Evolutionary conservation across 495 filamentous ascomycete genomes (phyloP).

Genomic region (Aspergillus haitiensis): DNA sequence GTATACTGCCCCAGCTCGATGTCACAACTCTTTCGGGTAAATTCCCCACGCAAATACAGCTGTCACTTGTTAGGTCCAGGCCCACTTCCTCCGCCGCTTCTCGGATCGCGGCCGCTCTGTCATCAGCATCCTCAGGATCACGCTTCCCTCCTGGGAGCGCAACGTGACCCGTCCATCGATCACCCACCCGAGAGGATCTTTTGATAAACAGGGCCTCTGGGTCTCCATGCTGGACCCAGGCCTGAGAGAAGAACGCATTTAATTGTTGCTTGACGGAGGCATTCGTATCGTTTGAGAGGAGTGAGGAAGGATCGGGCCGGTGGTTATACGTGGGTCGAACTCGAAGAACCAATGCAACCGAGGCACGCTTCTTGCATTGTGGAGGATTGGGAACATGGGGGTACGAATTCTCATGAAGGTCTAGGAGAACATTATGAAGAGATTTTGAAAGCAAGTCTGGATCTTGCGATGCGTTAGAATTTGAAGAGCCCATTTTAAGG

Average conservation of each 20-base stretch:
- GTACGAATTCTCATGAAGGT: conserved; percentile 56
- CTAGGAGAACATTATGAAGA: conserved; percentile 49
- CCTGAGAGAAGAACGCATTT: conserved; percentile 63
- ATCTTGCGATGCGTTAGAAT: conserved; percentile 6
- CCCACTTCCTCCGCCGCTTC: conserved; percentile 76
- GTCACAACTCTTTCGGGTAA: conserved; percentile 71
- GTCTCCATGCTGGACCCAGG: conserved; percentile 73
- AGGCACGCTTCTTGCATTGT: conserved; percentile 63
- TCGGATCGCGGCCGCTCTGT: conserved; percentile 63
- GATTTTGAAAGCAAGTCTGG: conserved; percentile 22
- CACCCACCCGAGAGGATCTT: conserved; percentile 65
- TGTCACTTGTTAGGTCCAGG: conserved; percentile 56
- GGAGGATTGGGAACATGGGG: conserved; percentile 64
- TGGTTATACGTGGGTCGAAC: conserved; percentile 61
- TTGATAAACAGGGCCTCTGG: conserved; percentile 79
- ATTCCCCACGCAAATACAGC: conserved; percentile 63
- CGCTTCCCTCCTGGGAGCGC: conserved; percentile 73
- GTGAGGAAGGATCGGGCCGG: conserved; percentile 45
- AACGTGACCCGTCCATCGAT: conserved; percentile 76
- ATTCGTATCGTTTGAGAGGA: conserved; percentile 28
- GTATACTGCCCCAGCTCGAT: conserved; percentile 68
- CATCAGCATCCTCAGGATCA: conserved; percentile 67
- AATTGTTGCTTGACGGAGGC: conserved; percentile 45
- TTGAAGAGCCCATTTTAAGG: conserved; percentile 9
- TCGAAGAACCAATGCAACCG: conserved; percentile 70